These are phyloP conservation scores for Saksenaea oblongispora DNA, from an alignment of 371 early-diverging fungal species.

Conservation along the genomic window DNA sequence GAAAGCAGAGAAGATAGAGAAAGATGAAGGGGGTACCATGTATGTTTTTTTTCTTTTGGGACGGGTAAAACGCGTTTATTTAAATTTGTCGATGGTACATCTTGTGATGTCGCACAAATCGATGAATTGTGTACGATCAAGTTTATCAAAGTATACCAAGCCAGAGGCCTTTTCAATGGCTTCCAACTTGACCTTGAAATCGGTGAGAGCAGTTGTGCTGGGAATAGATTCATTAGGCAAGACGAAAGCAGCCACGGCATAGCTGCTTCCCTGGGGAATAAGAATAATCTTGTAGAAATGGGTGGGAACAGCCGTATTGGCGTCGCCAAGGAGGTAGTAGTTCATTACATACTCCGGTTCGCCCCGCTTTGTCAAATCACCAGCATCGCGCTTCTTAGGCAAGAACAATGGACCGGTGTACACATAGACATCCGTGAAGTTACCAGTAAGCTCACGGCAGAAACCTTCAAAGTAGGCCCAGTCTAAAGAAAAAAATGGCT, in stretches of 20 bases:
- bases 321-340: slow-evolving; percentile 72
- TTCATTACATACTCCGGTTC: slow-evolving; percentile 32
- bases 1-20: too few relatives aligned
- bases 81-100: slow-evolving; percentile 15
- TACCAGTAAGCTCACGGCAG: slow-evolving; percentile 63
- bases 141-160: slow-evolving; percentile 65
- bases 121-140: slow-evolving; percentile 44
- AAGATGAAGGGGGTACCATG: too few relatives aligned
- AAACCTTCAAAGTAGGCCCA: slow-evolving; percentile 81
- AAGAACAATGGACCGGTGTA: slow-evolving; percentile 80
- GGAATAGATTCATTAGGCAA: slow-evolving; percentile 79
- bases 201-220: slow-evolving; percentile 54
- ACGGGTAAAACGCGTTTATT: background rate
- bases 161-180: slow-evolving; percentile 77
- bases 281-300: slow-evolving; percentile 88
- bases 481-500: slow-evolving; percentile 30
- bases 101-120: slow-evolving; percentile 37
- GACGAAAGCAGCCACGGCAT: slow-evolving; percentile 73
- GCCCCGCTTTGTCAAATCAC: slow-evolving; percentile 26
- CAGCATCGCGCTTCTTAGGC: slow-evolving; percentile 52
- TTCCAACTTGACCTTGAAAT: slow-evolving; percentile 69
- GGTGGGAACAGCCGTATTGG: slow-evolving; percentile 87
- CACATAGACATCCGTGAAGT: slow-evolving; percentile 72
- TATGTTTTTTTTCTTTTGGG: background rate
- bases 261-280: slow-evolving; percentile 35